Evolutionary conservation across 169 alveolate genomes (phyloP).

Genomic region (Blepharisma undulans): DNA sequence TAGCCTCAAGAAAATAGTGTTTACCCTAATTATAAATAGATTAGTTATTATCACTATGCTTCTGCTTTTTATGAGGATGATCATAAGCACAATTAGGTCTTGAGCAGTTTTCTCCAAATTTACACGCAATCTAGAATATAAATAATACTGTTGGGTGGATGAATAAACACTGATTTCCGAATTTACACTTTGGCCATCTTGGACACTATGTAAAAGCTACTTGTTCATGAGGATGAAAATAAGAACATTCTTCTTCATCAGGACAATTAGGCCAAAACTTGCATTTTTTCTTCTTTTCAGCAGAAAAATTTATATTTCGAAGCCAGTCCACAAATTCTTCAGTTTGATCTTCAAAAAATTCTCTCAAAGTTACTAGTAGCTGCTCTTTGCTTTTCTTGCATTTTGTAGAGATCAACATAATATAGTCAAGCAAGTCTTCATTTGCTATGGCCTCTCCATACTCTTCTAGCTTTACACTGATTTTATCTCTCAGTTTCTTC

Average conservation of each 20-base stretch:
- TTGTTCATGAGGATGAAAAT: slow-evolving; percentile 46
- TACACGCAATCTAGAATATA: slow-evolving; percentile 42
- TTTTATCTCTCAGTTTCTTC: neutral
- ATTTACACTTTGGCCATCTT: slow-evolving; percentile 49
- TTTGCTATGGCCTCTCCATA: neutral
- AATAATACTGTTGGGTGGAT: slow-evolving; percentile 44
- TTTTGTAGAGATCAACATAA: neutral
- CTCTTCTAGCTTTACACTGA: neutral
- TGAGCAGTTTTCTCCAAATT: slow-evolving; percentile 43
- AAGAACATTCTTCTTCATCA: slow-evolving; percentile 48
- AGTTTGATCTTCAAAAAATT: neutral
- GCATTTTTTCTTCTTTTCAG: slow-evolving; percentile 36
- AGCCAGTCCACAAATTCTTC: neutral
- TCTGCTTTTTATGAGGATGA: slow-evolving; percentile 31
- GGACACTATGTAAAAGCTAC: slow-evolving; percentile 17
- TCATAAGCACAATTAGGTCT: slow-evolving; percentile 36
- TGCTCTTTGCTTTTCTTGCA: neutral
- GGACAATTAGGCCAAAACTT: slow-evolving; percentile 47
- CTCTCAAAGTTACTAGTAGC: neutral
- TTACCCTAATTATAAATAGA: neutral
- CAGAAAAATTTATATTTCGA: neutral
- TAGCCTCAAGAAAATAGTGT: neutral
- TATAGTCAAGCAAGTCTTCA: neutral
- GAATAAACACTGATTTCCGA: slow-evolving; percentile 46
- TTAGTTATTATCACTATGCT: neutral